Base-by-base conservation (phyloP, 768 basidiomycete genomes). In the Tylopilus vinaceipallidus region DNA sequence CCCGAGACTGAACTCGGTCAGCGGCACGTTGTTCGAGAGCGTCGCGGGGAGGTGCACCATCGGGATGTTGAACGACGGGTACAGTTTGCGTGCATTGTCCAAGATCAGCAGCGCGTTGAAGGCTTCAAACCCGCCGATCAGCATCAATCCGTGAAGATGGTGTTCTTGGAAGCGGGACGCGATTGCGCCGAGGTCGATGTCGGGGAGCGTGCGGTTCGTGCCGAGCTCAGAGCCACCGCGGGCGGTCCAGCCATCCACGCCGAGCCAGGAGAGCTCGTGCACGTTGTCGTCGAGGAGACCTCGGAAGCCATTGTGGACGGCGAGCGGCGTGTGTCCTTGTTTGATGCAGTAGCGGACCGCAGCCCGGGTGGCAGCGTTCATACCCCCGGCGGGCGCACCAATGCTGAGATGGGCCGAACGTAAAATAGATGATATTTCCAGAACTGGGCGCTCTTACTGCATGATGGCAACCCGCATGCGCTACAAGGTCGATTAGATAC, bases 181-280 rank as follows among this genome's bases (percentile, higher is more conserved):
- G 35, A 98, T 78, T 11, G 81, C 82, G 1, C 94, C 95, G 37
- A 98, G 80, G 68, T 98, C 92, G 42, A 81, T 71, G 40, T 87
- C 86, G 17, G 97, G 97, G 37, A 93, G 73, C 11, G 81, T 78
- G 42, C 97, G 89, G 73, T 98, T 98, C 26, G 97, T 98, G 17
- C 97, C 97, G 14, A 99, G 83, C 68, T 99, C 97, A 22, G 95
- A 98, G 11, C 97, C 97, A 50, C 97, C 97, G 22, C 95, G 88
- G 11, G 89, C 84, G 68, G 88, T 89, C 97, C 95, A 99, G 34
- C 85, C 85, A 66, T 99, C 97, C 39, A 98, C 97, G 22, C 91
- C 88, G 26, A 99, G 85, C 97, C 97, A 98, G 8, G 91, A 84
- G 12, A 95, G 81, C 59, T 92, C 87, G 54, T 81, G 75, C 43